A percentile compares a stretch with the other conserved stretches of the same genome.
Evolutionary conservation across 148 eudicot species (phyloP).

Genomic region (Euryodendron excelsum): DNA sequence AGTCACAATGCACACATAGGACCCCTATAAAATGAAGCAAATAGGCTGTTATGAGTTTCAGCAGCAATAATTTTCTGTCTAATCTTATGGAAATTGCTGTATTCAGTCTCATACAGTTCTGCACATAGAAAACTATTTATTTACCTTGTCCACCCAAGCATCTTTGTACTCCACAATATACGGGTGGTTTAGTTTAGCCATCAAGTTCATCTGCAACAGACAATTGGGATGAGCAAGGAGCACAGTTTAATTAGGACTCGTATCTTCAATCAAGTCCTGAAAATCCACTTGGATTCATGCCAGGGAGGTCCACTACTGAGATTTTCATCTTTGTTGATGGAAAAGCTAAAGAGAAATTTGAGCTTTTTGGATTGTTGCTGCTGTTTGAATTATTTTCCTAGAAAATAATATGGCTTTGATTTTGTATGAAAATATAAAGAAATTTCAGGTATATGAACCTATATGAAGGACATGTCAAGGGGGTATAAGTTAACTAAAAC

Average conservation of each 20-base stretch:
- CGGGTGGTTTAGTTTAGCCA: conserved; percentile 73
- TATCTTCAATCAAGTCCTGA: too few species aligned
- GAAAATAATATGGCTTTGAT: not conserved
- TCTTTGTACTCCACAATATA: conserved; percentile 85
- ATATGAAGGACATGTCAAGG: too few species aligned
- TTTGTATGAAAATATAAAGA: not conserved
- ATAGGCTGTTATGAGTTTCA: not conserved
- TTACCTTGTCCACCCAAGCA: conserved; percentile 94
- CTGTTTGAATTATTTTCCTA: not conserved
- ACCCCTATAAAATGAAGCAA: conserved; percentile 48
- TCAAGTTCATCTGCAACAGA: conserved; percentile 65
- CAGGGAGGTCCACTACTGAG: too few species aligned
- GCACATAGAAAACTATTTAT: conserved; percentile 1
- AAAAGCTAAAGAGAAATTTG: not conserved
- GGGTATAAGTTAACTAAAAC: too few species aligned
- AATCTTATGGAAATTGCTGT: not conserved
- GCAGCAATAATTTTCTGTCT: not conserved
- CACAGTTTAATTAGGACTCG: not conserved
- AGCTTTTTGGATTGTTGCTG: not conserved
- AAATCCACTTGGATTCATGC: too few species aligned
- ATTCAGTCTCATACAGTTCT: conserved; percentile 2
- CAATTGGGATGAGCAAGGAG: not conserved
- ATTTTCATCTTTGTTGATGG: not conserved
- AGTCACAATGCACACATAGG: conserved; percentile 67
- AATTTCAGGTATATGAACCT: not conserved